phyloP scores from a whole-genome alignment of 345 rosid genomes.

The Syzygium jambos region DNA sequence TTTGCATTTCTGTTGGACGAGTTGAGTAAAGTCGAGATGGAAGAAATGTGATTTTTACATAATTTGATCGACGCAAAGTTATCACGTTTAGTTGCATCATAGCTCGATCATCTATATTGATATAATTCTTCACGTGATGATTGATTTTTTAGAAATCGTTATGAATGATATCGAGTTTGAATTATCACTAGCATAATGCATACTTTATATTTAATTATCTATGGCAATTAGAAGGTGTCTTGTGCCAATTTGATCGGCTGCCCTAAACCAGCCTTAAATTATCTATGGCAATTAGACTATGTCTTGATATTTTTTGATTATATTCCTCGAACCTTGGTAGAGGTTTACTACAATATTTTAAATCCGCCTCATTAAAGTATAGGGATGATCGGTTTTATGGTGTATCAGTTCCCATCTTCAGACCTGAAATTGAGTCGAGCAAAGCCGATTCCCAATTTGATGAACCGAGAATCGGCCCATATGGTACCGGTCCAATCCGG shows the following conservation, averaged over 20 bases:
- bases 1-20: not conserved
- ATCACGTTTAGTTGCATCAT: not conserved
- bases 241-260: accelerated
- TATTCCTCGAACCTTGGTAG: not conserved
- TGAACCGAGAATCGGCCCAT: no score
- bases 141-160: not conserved
- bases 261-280: not conserved
- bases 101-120: not conserved
- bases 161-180: not conserved
- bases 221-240: not conserved
- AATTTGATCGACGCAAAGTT: no score
- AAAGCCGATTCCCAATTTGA: no score
- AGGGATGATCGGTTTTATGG: no score
- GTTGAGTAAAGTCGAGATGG: not conserved
- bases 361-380: no score
- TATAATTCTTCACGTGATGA: not conserved
- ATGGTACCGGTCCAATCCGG: no score
- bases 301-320: not conserved
- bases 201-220: not conserved
- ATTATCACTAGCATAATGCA: not conserved
- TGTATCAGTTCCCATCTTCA: no score
- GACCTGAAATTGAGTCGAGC: no score
- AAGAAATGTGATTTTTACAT: not conserved
- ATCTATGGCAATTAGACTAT: no score
- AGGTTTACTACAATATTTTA: no score